Evolutionary conservation across 1,284 basidiomycete genomes (phyloP).

Genomic region (Pseudozyma sp.): DNA sequence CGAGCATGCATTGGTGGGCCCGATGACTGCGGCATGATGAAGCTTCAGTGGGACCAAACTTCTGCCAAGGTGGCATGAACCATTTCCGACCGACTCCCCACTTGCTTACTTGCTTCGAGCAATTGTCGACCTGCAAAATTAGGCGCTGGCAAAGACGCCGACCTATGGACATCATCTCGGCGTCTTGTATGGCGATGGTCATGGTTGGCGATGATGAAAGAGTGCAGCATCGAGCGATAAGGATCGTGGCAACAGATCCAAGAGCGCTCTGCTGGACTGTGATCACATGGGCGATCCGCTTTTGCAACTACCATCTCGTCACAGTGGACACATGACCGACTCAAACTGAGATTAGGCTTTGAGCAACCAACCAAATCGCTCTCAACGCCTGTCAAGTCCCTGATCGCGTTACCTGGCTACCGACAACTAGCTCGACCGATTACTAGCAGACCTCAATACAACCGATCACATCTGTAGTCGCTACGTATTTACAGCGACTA

Average conservation of each 20-base stretch:
- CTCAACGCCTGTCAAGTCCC: slow-evolving; percentile 9
- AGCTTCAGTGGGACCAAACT: neutral
- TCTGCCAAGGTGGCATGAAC: neutral
- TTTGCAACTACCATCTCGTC: neutral
- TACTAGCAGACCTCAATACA: neutral
- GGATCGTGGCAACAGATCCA: neutral
- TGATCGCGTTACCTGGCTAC: neutral
- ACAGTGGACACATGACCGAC: slow-evolving; percentile 10
- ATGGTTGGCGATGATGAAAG: neutral
- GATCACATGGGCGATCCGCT: neutral
- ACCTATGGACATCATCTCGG: slow-evolving; percentile 6
- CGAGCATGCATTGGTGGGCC: neutral
- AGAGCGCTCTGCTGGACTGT: neutral
- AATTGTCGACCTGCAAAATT: neutral
- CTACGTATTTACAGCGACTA: neutral
- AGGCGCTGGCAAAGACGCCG: neutral
- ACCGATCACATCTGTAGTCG: slow-evolving; percentile 1
- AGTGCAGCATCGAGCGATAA: neutral
- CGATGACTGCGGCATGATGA: neutral
- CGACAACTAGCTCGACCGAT: neutral
- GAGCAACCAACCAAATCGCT: slow-evolving; percentile 2
- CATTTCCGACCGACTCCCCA: too few relatives aligned
- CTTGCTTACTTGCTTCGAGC: too few relatives aligned
- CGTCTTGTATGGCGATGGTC: slow-evolving; percentile 6
- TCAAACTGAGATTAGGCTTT: slow-evolving; percentile 4